Evolutionary conservation across 257 asterid genomes (phyloP).

Genomic region (Nicotiana sylvestris): DNA sequence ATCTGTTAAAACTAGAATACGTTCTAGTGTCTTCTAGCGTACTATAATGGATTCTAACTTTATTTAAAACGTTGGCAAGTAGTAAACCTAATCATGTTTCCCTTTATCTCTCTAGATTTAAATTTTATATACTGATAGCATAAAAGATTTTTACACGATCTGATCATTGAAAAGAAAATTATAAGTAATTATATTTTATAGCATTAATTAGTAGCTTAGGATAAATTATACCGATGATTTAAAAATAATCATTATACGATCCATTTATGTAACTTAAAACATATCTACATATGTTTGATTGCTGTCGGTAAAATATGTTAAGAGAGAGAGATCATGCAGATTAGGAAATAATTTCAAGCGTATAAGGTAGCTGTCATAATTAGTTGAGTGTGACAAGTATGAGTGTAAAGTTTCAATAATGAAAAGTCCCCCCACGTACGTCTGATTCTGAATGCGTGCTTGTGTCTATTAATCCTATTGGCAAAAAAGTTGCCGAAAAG

Average conservation of each 20-base stretch:
- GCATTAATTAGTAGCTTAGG: too few species aligned
- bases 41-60: not conserved
- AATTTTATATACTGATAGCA: too few species aligned
- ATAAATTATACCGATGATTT: too few species aligned
- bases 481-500: not conserved
- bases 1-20: not conserved
- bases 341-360: not conserved
- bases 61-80: not conserved
- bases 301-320: not conserved
- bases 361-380: not conserved
- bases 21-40: too few species aligned
- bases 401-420: conserved; percentile 10
- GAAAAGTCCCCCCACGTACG: not conserved
- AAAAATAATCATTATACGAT: too few species aligned
- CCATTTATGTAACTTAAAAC: too few species aligned
- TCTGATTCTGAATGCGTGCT: not conserved
- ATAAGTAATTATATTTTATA: too few species aligned
- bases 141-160: too few species aligned
- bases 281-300: not conserved
- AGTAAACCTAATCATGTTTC: not conserved
- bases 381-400: conserved; percentile 6
- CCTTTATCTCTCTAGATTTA: not conserved
- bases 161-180: too few species aligned
- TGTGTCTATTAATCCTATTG: not conserved
- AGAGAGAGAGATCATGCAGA: not conserved